Evolutionary conservation across 495 filamentous ascomycete species (phyloP), one percentile per base, ranked within the genome.

Genomic region (Lindgomyces ingoldianus): DNA sequence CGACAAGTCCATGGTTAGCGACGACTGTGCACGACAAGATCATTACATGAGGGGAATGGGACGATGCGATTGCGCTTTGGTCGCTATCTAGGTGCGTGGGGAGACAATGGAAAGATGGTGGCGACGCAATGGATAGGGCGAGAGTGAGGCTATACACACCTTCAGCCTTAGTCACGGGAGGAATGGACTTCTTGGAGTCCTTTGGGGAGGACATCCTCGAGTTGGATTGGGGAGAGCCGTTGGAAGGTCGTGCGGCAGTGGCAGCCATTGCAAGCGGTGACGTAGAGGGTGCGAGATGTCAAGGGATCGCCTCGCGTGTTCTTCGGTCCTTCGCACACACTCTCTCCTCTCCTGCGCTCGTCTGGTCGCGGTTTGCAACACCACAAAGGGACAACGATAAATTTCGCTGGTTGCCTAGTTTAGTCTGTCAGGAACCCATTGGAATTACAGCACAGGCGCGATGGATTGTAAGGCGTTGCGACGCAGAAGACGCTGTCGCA

Each of bases 171-270:
- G 41, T 54, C 29, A 39, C 49, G 18, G 44, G 53, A 22, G 52
- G 50, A 46, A 55, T 72, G 25, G 64, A 44, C 30, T 71, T 73
- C 45, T 69, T 69, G 29, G 39, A 48, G 57, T 71, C 71, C 50
- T 70, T 69, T 46, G 74, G 72, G 45, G 72, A 71, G 64, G 70
- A 70, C 72, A 76, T 74, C 33, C 63, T 74, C 60, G 63, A 65
- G 54, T 71, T 65, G 55, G 69, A 44, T 24, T 67, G 70, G 47
- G 73, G 65, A 64, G 73, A 74, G 59, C 57, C 65, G 59, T 69
- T 72, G 33, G 61, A 67, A 25, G 64, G 48, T 63, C 68, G 64
- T 60, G 65, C 68, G 63, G 70, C 67, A 24, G 73, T 70, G 22
- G 72, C 65, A 53, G 73, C 73, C 72, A 73, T 73, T 60, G 26